These are phyloP conservation scores for Trametes hirsuta DNA, from an alignment of 1,284 basidiomycete genomes.

Conservation along the genomic window DNA sequence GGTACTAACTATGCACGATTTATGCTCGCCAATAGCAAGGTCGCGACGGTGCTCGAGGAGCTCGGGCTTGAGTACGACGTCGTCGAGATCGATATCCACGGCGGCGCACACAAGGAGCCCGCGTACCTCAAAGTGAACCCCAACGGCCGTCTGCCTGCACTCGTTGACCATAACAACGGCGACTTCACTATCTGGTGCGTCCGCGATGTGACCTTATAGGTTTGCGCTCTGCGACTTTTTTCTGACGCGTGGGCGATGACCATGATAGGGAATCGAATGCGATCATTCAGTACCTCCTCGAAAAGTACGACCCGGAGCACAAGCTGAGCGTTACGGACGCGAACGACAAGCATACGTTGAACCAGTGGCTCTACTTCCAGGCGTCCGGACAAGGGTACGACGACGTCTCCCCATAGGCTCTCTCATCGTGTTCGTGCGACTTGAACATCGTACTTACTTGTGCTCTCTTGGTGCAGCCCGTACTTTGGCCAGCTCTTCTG, in stretches of 20 bases:
- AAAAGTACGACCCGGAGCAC: slow-evolving; percentile 38
- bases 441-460: too few species aligned
- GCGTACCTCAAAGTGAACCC: slow-evolving; percentile 33
- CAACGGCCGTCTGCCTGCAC: slow-evolving; percentile 38
- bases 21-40: slow-evolving; percentile 23
- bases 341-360: slow-evolving; percentile 26
- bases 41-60: slow-evolving; percentile 33
- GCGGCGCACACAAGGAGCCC: slow-evolving; percentile 32
- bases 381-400: slow-evolving; percentile 35
- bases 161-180: slow-evolving; percentile 39
- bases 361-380: slow-evolving; percentile 39
- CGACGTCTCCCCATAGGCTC: too few species aligned
- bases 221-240: too few species aligned
- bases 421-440: too few species aligned
- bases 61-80: slow-evolving; percentile 37
- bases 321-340: slow-evolving; percentile 31
- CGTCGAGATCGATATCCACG: slow-evolving; percentile 33
- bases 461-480: slow-evolving; percentile 13
- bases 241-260: too few species aligned
- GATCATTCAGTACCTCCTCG: slow-evolving; percentile 38
- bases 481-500: slow-evolving; percentile 33
- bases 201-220: too few species aligned
- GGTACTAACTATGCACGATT: too few species aligned
- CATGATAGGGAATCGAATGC: slow-evolving; percentile 34
- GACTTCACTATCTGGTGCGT: slow-evolving; percentile 30